These are phyloP conservation scores for Fusarium floridanum DNA, from an alignment of 2,329 filamentous ascomycete genomes.

Conservation along the genomic window DNA sequence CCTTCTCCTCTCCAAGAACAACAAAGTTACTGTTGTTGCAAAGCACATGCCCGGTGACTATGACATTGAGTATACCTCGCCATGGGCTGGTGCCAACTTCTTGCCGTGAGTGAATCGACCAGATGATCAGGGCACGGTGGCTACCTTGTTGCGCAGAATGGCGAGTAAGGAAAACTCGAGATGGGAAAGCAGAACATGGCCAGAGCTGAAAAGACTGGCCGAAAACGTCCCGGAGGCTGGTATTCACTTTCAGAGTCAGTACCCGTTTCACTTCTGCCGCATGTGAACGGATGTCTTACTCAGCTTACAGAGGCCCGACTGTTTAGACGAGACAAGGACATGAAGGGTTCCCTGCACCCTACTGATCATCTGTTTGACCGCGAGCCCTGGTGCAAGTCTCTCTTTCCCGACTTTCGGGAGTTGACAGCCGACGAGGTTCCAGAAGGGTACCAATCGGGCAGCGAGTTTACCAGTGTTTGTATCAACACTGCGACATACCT, in stretches of 20 bases:
- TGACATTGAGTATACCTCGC: conserved; percentile 10
- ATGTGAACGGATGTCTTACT: not conserved
- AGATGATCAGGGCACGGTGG: not conserved
- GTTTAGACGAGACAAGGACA: not conserved
- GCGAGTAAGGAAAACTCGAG: not conserved
- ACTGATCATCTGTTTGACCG: not conserved
- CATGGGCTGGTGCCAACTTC: conserved; percentile 57
- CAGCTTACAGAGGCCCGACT: not conserved
- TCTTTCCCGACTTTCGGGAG: not conserved
- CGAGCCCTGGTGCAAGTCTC: not conserved
- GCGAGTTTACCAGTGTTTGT: conserved; percentile 86
- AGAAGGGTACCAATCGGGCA: conserved; percentile 66
- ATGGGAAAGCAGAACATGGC: not conserved
- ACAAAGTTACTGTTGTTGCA: not conserved
- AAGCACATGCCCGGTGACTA: conserved; percentile 17
- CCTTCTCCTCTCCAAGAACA: conserved; percentile 36
- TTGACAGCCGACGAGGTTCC: not conserved
- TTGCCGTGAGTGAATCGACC: conserved; percentile 63
- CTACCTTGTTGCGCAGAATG: not conserved
- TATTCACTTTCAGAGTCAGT: not conserved
- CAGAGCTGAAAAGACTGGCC: not conserved
- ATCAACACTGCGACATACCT: conserved; percentile 92
- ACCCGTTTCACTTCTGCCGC: not conserved
- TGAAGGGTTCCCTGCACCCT: not conserved
- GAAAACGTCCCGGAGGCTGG: not conserved